Evolutionary conservation across 116 monocot genomes (phyloP).

Genomic region (Trichopus zeylanicus): DNA sequence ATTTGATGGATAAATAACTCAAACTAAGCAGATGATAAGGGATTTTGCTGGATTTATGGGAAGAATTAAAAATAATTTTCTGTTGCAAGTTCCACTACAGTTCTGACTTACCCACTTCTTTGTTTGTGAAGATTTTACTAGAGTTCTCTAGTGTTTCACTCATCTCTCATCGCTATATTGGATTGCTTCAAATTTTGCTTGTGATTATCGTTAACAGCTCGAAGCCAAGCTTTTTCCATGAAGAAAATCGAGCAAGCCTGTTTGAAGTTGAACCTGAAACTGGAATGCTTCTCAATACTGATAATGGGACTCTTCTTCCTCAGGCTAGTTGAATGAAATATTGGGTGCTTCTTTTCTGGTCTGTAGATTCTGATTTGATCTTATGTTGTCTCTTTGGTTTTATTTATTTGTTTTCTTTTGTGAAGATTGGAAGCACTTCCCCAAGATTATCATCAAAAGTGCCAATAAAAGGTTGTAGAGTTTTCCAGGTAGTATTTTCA

Average conservation of each 20-base stretch:
- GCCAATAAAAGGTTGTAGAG: constrained; percentile 46
- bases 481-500: constrained; percentile 70
- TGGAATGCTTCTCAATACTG: constrained; percentile 90
- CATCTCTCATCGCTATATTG: no score
- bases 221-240: constrained; percentile 90
- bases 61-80: no score
- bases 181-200: no score
- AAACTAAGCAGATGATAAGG: no score
- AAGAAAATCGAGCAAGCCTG: constrained; percentile 73
- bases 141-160: no score
- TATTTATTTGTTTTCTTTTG: no score
- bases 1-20: no score
- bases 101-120: no score
- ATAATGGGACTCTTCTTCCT: constrained; percentile 63
- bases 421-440: constrained; percentile 63
- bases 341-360: not conserved
- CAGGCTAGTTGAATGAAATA: constrained; percentile 43
- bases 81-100: no score
- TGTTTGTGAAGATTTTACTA: no score
- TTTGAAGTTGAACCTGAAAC: constrained; percentile 96
- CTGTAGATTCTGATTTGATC: not conserved
- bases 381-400: constrained; percentile 15
- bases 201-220: no score
- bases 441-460: constrained; percentile 34
- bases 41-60: no score